Evolutionary conservation across 2,329 filamentous ascomycete genomes (phyloP), one percentile per base, ranked within the genome.

Genomic region (Penicillium sp.): DNA sequence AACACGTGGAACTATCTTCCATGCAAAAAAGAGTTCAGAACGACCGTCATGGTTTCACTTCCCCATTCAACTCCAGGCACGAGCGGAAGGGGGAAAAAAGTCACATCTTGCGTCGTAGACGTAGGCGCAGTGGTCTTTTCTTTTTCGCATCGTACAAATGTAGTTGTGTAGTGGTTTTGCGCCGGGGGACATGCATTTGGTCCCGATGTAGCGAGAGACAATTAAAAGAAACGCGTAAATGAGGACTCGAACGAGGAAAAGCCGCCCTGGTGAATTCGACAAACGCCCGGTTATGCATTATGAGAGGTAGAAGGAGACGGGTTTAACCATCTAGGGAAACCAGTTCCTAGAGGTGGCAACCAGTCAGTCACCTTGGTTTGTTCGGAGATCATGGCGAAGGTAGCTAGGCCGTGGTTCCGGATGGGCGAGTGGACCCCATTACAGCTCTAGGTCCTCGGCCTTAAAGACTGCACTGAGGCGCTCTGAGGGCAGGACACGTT

Each of bases 401-500:
- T 5, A 24, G 31, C n/a, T 37, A 29, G 7, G 21, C n/a, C 28
- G 8, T 28, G 43, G 19, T 37, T 39, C n/a, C 36, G 19, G 31
- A 36, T 28, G 16, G 40, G 10, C 3, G 21, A 14, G 34, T 21
- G 9, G 24, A 45, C 9, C 24, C 16, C 36, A 55, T 59, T 54
- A 65, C 52, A 67, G 52, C 34, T 63, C 51, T 21, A 42, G 57
- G 16, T 45, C 42, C 21, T 56, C 53, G 23, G 61, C 40, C 10
- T 59, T 52, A 45, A 67, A 66, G 54, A 58, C 64, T 19, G 64
- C 65, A 21, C 60, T 61, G 26, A 71, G 58, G 59, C 69, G 62
- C 49, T 73, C 68, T 49, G 71, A 72, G 24, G 69, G 70, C 31
- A 73, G 58, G 28, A 56, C 62, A 47, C 72, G 66, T 47, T 68